Evolutionary conservation across 225 moss, liverwort and hornwort genomes (phyloP).

Genomic region (Marchantia polymorpha): DNA sequence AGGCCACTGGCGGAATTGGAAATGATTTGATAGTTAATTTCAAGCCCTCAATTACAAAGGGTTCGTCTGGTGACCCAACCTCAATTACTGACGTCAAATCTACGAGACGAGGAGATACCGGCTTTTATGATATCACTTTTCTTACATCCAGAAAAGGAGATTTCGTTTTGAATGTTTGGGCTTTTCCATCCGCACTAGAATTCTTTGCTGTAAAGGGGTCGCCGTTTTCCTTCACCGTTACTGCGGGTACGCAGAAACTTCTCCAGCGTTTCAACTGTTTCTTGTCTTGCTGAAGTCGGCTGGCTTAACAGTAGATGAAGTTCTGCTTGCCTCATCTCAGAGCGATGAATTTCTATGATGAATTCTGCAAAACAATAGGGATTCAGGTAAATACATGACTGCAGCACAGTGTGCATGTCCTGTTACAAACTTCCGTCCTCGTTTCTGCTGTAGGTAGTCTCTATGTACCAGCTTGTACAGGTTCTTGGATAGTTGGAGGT

Average conservation of each 20-base stretch:
- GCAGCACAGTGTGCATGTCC: background rate
- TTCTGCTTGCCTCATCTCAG: no score
- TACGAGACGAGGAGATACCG: background rate
- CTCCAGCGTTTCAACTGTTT: background rate
- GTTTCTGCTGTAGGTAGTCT: background rate
- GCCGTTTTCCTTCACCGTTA: slow-evolving; percentile 11
- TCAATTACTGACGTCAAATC: background rate
- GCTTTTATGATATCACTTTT: background rate
- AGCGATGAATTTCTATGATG: no score
- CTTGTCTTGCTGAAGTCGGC: background rate
- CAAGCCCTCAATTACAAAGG: background rate
- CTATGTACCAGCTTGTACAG: slow-evolving; percentile 9
- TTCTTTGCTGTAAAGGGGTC: background rate
- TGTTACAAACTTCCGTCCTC: background rate
- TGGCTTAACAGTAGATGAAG: no score
- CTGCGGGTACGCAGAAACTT: background rate
- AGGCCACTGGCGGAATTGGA: background rate
- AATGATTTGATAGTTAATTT: background rate
- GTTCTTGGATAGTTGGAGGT: background rate
- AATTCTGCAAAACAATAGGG: background rate
- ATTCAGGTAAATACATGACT: background rate
- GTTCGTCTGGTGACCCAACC: background rate
- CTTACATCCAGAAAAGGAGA: background rate
- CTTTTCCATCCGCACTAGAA: background rate
- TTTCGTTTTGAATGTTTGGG: background rate